Evolutionary conservation across 2,329 filamentous ascomycete genomes (phyloP).

Genomic region (Paraphaeosphaeria minitans): DNA sequence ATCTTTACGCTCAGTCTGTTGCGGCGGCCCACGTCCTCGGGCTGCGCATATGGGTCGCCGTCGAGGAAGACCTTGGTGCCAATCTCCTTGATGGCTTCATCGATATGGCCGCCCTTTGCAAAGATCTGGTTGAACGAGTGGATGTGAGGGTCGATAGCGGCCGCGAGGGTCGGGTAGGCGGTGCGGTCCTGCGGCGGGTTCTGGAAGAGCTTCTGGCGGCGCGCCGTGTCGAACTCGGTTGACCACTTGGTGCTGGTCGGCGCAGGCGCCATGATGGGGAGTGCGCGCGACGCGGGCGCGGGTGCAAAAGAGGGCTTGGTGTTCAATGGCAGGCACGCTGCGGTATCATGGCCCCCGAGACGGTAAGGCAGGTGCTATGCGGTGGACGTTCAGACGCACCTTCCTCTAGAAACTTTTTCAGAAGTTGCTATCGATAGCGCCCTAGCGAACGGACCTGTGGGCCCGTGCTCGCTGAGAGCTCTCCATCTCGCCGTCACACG

Average conservation of each 20-base stretch:
- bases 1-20: constrained; percentile 81
- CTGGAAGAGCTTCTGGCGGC: constrained; percentile 85
- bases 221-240: constrained; percentile 81
- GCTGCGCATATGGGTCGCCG: constrained; percentile 62
- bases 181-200: constrained; percentile 86
- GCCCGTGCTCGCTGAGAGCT: constrained; percentile 8
- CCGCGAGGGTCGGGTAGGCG: constrained; percentile 84
- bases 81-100: constrained; percentile 83
- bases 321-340: constrained; percentile 5
- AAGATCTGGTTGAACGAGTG: constrained; percentile 95
- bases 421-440: constrained; percentile 17
- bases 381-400: background rate
- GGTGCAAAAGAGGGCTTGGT: background rate
- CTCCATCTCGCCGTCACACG: constrained; percentile 20
- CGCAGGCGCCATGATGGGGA: constrained; percentile 37
- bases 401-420: constrained; percentile 18
- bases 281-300: background rate
- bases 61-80: constrained; percentile 88
- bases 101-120: constrained; percentile 71
- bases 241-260: constrained; percentile 70
- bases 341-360: constrained; percentile 6
- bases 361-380: background rate
- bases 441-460: constrained; percentile 21
- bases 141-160: constrained; percentile 88
- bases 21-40: constrained; percentile 63